phyloP scores from a whole-genome alignment of 2,329 filamentous ascomycete species.

The Paraphaeosphaeria sporulosa region DNA sequence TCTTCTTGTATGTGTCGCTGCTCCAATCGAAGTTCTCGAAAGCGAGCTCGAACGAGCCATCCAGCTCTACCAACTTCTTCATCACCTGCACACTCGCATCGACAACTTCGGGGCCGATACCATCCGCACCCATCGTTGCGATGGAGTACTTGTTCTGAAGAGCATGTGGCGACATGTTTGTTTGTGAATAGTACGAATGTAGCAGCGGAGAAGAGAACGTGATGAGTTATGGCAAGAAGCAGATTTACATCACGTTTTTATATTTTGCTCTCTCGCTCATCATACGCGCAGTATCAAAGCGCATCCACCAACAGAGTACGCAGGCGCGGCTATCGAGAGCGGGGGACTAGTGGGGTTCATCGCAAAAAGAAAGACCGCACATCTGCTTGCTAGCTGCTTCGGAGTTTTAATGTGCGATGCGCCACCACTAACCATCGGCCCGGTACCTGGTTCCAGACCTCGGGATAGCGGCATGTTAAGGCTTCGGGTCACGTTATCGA shows the following conservation, averaged over 20 bases:
- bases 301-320: neutral
- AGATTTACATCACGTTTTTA: neutral
- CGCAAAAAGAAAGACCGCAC: neutral
- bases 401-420: slow-evolving; percentile 1
- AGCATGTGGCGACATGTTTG: slow-evolving; percentile 34
- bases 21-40: slow-evolving; percentile 73
- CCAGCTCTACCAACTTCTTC: slow-evolving; percentile 59
- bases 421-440: neutral
- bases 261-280: neutral
- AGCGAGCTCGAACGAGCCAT: slow-evolving; percentile 65
- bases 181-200: neutral
- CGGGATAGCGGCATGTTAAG: neutral
- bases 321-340: neutral
- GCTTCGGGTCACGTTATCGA: neutral
- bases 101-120: slow-evolving; percentile 74
- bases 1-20: slow-evolving; percentile 70
- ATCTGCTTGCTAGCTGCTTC: no score
- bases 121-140: slow-evolving; percentile 69
- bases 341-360: neutral
- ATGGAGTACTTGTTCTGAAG: slow-evolving; percentile 36
- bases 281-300: neutral
- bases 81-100: slow-evolving; percentile 69
- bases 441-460: neutral
- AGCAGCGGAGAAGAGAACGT: neutral
- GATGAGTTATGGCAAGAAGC: neutral